These are phyloP conservation scores for Solanum bulbocastanum DNA, from an alignment of 257 asterid species.

Conservation along the genomic window DNA sequence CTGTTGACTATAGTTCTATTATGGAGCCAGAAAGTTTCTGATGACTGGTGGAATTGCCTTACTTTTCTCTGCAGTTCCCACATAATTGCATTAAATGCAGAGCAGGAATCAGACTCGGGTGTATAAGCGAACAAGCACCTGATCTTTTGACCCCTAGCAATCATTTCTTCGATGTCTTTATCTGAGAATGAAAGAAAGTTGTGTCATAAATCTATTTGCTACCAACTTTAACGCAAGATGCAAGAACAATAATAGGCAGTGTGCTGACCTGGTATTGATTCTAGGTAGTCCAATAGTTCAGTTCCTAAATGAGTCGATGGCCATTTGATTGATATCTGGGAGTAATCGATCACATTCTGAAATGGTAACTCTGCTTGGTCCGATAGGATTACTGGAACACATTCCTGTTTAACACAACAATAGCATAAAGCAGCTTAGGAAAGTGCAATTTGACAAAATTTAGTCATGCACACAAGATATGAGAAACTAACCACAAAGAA, in stretches of 20 bases:
- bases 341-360: conserved; percentile 65
- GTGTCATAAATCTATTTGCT: background rate
- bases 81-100: conserved; percentile 69
- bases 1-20: conserved; percentile 62
- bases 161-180: conserved; percentile 60
- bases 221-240: background rate
- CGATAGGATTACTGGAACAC: conserved; percentile 89
- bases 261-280: conserved; percentile 70
- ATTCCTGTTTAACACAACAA: conserved; percentile 55
- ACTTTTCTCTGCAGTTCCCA: conserved; percentile 93
- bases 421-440: background rate
- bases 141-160: conserved; percentile 57
- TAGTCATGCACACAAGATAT: background rate
- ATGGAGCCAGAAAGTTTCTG: conserved; percentile 93
- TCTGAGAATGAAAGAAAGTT: conserved; percentile 30
- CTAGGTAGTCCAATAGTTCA: conserved; percentile 66
- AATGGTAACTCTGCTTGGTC: conserved; percentile 87
- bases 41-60: conserved; percentile 82
- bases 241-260: background rate
- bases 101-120: conserved; percentile 64
- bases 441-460: background rate
- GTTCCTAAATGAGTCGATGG: conserved; percentile 71
- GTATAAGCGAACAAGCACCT: conserved; percentile 81
- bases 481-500: conserved; percentile 73
- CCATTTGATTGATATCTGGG: conserved; percentile 84